phyloP scores from a whole-genome alignment of 2,329 filamentous ascomycete species.

The Daldinia eschscholtzii region DNA sequence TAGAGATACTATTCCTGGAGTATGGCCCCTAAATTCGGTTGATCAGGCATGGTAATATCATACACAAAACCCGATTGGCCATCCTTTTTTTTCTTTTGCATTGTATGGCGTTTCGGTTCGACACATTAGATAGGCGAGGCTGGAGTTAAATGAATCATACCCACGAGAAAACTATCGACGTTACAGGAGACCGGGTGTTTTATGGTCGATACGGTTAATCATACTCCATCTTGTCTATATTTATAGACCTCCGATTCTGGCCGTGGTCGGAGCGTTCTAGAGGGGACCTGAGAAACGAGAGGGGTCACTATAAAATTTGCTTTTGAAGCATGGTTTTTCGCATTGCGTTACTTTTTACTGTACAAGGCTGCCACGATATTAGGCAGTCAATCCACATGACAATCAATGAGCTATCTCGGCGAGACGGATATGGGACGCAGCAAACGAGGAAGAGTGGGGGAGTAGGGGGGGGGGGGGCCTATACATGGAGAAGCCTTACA shows the following conservation, averaged over 20 bases:
- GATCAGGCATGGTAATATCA: constrained; percentile 21
- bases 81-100: constrained; percentile 46
- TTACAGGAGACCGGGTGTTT: constrained; percentile 52
- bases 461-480: background rate
- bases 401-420: constrained; percentile 9
- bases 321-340: constrained; percentile 18
- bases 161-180: constrained; percentile 52
- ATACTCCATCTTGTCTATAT: constrained; percentile 40
- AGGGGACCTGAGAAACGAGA: constrained; percentile 17
- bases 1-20: constrained; percentile 35
- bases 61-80: constrained; percentile 19
- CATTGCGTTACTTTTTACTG: constrained; percentile 4
- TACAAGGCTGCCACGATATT: background rate
- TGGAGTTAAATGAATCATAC: constrained; percentile 51
- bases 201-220: constrained; percentile 39
- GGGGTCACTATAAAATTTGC: constrained; percentile 16
- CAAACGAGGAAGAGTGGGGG: background rate
- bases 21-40: background rate
- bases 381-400: constrained; percentile 1
- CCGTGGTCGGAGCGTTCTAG: constrained; percentile 27
- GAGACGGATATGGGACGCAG: background rate
- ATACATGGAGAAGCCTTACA: background rate
- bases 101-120: constrained; percentile 50
- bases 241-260: constrained; percentile 26
- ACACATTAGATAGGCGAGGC: constrained; percentile 49